These are phyloP conservation scores for Talaromyces thailandensis DNA, from an alignment of 495 filamentous ascomycete genomes.

Conservation along the genomic window DNA sequence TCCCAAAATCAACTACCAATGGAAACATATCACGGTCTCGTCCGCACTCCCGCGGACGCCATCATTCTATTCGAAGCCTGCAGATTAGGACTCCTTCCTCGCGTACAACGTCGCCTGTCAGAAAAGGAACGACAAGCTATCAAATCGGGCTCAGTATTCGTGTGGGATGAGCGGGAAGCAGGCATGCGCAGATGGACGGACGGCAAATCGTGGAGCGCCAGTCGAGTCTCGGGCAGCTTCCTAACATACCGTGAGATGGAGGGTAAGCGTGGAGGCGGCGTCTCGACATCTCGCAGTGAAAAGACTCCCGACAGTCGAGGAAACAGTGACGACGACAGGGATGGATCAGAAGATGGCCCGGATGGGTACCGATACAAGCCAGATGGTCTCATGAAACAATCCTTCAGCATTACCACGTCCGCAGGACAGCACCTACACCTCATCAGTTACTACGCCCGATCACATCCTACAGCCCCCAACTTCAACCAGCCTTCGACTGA, in stretches of 20 bases:
- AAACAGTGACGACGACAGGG: constrained; percentile 69
- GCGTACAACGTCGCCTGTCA: constrained; percentile 86
- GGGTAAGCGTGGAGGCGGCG: constrained; percentile 71
- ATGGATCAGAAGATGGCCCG: constrained; percentile 69
- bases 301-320: constrained; percentile 77
- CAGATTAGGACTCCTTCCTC: constrained; percentile 76
- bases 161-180: constrained; percentile 97
- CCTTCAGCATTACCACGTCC: constrained; percentile 95
- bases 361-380: constrained; percentile 97
- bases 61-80: constrained; percentile 98
- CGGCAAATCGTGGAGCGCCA: constrained; percentile 98
- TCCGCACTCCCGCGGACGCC: constrained; percentile 86
- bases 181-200: constrained; percentile 99
- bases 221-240: constrained; percentile 94
- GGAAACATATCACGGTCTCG: constrained; percentile 93
- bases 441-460: constrained; percentile 91
- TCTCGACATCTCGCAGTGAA: constrained; percentile 48
- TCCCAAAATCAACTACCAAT: constrained; percentile 34
- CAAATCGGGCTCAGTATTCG: constrained; percentile 91
- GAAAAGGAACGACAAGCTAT: constrained; percentile 96
- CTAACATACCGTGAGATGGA: constrained; percentile 98
- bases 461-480: constrained; percentile 53
- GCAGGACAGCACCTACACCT: constrained; percentile 86
- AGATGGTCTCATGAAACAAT: constrained; percentile 97
- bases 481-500: constrained; percentile 75